Conservation (phyloP, 768 basidiomycete species). For the Pholiota molesta region DNA sequence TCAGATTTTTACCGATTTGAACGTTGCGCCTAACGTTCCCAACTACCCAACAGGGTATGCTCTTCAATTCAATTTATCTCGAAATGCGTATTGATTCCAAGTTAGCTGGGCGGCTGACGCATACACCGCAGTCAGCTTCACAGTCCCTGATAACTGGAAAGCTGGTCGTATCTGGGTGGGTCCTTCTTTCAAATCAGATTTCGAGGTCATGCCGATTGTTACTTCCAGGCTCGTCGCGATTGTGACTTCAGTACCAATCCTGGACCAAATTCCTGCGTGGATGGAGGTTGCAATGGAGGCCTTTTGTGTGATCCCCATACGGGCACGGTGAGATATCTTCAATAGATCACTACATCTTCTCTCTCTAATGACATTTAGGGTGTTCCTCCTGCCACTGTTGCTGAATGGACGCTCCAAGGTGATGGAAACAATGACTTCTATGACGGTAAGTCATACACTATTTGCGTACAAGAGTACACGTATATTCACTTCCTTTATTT, state of each 20-base stretch:
- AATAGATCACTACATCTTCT: not conserved
- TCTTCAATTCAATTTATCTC: not conserved
- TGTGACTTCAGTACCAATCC: constrained; percentile 61
- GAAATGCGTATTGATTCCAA: not conserved
- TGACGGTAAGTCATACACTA: constrained; percentile 46
- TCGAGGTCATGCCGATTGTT: not conserved
- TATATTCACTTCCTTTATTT: not conserved
- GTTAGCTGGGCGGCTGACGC: constrained; percentile 43
- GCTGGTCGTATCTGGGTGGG: constrained; percentile 60
- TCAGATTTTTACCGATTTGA: constrained; percentile 62
- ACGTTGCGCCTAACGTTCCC: constrained; percentile 49
- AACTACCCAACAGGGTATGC: constrained; percentile 44
- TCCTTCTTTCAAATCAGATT: not conserved
- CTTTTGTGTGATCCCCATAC: constrained; percentile 53
- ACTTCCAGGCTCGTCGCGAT: constrained; percentile 57
- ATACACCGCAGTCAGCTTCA: constrained; percentile 43
- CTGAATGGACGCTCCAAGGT: constrained; percentile 62
- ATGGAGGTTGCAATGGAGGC: constrained; percentile 74
- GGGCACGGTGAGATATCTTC: constrained; percentile 44
- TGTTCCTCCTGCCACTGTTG: constrained; percentile 68
- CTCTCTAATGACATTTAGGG: constrained; percentile 32
- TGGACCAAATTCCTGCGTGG: constrained; percentile 61
- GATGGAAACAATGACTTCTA: constrained; percentile 54
- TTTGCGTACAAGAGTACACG: not conserved
- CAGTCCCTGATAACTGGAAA: constrained; percentile 66